These are phyloP conservation scores for Venturia effusa DNA, from an alignment of 2,329 filamentous ascomycete species.

Conservation along the genomic window DNA sequence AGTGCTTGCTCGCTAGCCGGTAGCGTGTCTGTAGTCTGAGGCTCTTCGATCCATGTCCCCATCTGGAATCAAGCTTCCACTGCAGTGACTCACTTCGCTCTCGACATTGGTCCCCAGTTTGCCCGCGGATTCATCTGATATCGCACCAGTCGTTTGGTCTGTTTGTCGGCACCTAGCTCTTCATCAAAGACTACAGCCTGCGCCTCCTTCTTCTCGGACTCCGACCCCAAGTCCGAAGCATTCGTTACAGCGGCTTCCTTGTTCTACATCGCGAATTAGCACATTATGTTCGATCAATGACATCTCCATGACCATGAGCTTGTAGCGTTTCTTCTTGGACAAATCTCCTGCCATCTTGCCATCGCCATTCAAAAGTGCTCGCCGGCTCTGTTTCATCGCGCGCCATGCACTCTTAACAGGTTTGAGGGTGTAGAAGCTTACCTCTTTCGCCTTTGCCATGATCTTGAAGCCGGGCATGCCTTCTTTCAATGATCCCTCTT, in stretches of 20 bases:
- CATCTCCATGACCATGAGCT: conserved; percentile 13
- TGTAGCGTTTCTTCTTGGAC: neutral
- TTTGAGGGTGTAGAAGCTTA: neutral
- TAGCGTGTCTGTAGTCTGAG: neutral
- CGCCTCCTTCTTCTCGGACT: conserved; percentile 24
- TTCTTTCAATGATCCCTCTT: conserved; percentile 64
- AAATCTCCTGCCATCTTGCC: conserved; percentile 19
- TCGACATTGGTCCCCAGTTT: conserved; percentile 82
- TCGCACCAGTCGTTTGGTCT: conserved; percentile 60
- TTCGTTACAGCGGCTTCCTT: too few relatives aligned
- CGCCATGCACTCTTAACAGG: conserved; percentile 5
- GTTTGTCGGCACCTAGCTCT: conserved; percentile 57
- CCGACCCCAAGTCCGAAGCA: neutral
- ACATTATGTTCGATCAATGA: conserved; percentile 19
- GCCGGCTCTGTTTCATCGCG: neutral
- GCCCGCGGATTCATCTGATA: conserved; percentile 85
- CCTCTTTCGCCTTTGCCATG: conserved; percentile 30
- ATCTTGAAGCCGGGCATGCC: conserved; percentile 64
- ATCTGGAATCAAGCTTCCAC: neutral
- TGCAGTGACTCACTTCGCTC: conserved; percentile 27
- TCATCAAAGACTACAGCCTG: conserved; percentile 71
- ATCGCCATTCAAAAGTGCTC: conserved; percentile 13
- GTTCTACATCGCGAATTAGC: too few relatives aligned
- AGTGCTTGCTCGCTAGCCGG: neutral
- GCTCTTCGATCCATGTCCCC: neutral